Base-by-base conservation (phyloP, 2,329 filamentous ascomycete species). In the Boeremia lycopersici region DNA sequence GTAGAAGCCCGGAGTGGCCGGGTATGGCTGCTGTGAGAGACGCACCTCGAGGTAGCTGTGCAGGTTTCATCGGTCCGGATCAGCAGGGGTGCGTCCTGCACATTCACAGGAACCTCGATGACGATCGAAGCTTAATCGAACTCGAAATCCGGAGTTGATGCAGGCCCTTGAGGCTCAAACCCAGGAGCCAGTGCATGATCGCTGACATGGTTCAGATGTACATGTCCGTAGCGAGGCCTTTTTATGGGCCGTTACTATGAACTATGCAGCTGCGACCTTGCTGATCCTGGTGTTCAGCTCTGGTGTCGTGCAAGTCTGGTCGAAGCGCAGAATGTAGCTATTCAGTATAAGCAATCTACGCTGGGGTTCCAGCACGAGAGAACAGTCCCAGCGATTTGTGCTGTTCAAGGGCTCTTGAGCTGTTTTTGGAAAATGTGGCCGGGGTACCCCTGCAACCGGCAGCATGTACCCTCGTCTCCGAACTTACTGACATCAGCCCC, bases 71-170 rank as follows among this genome's bases (percentile, higher is more conserved):
- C 53, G 57, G 50, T 60, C 59, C 47, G 45, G 48, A 58, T 56
- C 35, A 59, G 58, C 67, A 69, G 60, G 68, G 65, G 60, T 44
- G 53, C 57, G 57, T 60, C 53, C 60, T 68, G 67, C 66, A 68
- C 59, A 68, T 65, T 71, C 63, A 70, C 65, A 60, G 54, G 53
- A 42, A 39, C 47, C 45, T 55, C 36, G 46, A 46, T 42, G 42
- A 50, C 31, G 43, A 55, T 44, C 52, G 55, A 48, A 50, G 54
- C 56, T 60, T 60, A 25, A 13, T 47, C 43, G 38, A 43, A 48
- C 39, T 36, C 47, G 51, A 48, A 55, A 54, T 33, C 42, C 44
- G 61, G 62, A 61, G 28, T 54, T 52, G 30, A 48, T 39, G 40
- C 57, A 58, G 61, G 56, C 39, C 47, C 59, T 65, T 52, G 48